These are phyloP conservation scores for Astrephomene gubernaculifera DNA, from an alignment of 139 green algal genomes.

Conservation along the genomic window DNA sequence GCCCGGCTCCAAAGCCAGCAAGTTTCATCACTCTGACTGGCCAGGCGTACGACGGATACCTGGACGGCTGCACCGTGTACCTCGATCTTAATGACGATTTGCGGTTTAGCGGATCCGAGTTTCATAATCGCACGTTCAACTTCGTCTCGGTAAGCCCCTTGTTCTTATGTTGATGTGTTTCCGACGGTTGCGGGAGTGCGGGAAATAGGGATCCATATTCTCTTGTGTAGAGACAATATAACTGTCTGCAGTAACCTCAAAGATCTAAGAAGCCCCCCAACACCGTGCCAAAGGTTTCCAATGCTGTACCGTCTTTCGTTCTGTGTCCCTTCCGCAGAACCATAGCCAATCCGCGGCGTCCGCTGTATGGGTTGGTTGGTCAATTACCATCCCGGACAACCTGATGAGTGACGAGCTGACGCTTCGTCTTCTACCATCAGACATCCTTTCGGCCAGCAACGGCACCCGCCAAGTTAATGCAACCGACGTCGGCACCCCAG, in stretches of 20 bases:
- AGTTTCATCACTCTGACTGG: neutral
- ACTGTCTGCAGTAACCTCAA: neutral
- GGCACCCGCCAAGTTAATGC: neutral
- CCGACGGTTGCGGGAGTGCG: neutral
- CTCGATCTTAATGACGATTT: neutral
- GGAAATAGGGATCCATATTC: neutral
- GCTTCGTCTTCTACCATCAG: neutral
- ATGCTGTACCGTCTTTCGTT: neutral
- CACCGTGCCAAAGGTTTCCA: neutral
- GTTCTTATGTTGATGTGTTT: neutral
- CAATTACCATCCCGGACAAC: neutral
- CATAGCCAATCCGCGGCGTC: neutral
- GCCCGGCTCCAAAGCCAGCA: neutral
- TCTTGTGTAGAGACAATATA: neutral
- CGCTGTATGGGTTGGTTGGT: slow-evolving; percentile 3
- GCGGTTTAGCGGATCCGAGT: neutral
- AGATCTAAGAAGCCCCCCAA: neutral
- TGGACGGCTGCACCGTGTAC: slow-evolving; percentile 17
- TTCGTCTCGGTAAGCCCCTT: neutral
- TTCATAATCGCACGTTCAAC: neutral
- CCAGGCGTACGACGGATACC: slow-evolving; percentile 32
- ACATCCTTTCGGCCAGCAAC: neutral
- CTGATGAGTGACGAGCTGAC: neutral
- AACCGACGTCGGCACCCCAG: neutral
- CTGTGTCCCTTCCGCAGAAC: neutral